Evolutionary conservation across 2,329 filamentous ascomycete genomes (phyloP).

Genomic region (Zarea fungicola): DNA sequence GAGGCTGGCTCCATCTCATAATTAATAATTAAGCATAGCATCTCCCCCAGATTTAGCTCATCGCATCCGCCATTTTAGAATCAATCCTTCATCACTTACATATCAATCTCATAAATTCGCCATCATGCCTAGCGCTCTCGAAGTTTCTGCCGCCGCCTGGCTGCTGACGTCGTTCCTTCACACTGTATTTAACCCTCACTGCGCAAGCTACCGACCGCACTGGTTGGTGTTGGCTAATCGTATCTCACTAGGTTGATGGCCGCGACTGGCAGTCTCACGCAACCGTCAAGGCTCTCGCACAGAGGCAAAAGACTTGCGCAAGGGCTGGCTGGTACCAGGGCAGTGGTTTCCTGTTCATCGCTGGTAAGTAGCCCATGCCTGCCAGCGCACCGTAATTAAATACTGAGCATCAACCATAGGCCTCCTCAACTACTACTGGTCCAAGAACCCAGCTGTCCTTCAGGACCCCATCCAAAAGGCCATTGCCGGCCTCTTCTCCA

Average conservation of each 20-base stretch:
- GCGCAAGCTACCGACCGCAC: neutral
- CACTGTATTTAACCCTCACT: neutral
- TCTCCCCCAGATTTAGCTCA: neutral
- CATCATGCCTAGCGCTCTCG: constrained; percentile 10
- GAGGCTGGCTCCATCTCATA: too few species aligned
- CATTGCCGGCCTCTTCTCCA: neutral
- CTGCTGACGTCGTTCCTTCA: constrained; percentile 7
- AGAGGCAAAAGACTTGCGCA: constrained; percentile 3
- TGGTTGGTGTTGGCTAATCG: neutral
- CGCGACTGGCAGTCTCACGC: constrained; percentile 7
- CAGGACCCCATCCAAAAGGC: constrained; percentile 10
- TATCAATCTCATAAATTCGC: neutral
- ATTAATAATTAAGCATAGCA: neutral
- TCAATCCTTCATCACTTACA: neutral
- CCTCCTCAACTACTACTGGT: constrained; percentile 12
- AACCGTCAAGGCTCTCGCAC: constrained; percentile 4
- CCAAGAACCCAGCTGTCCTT: constrained; percentile 8
- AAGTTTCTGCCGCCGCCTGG: constrained; percentile 5
- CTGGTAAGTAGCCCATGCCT: neutral
- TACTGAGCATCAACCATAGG: neutral
- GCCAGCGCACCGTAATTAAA: neutral
- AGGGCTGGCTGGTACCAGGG: constrained; percentile 7
- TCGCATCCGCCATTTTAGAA: neutral
- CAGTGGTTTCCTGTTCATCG: constrained; percentile 4
- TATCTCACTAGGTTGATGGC: neutral